Base-by-base conservation (phyloP, 345 rosid species). In the Hibiscus mutabilis region DNA sequence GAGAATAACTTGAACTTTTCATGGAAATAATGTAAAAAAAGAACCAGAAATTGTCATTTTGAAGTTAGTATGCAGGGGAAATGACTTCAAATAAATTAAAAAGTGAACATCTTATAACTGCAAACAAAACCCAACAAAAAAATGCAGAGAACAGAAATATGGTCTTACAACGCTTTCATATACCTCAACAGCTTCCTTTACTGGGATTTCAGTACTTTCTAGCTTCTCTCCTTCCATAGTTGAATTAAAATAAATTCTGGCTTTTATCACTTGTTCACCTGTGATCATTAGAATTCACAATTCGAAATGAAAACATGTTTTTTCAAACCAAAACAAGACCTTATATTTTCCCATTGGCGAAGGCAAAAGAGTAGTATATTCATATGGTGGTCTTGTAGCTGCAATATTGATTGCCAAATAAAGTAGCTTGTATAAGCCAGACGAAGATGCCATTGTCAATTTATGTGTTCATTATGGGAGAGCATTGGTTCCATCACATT, bases 211-310 rank as follows among this genome's bases (percentile, higher is more conserved):
- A 59, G 90, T 74, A 77, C 70, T 76, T 9, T 77, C 79, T 79
- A 53, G 81, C 9, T 80, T 83, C 73, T 75, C 84, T 66, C 78
- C 96, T 68, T 88, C 97, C 99, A 96, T 91, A 1, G 21, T 76
- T 19, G 63, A 58, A 72, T 21, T 13, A 66, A 47, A 33, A 24
- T 55, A 58, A 25, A n/a, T 66, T 12, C 58, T 47, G 40, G 16
- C 47, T 44, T 44, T 13, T 14, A 31, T 22, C 51, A 61, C 29
- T 21, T 58, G 16, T 57, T 49, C 42, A 25, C 53, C 75, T 62
- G 75, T 24, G 9, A 64, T 47, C 69, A 68, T 71, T 25, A 14
- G 78, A 52, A 70, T 73, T 53, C 71, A 61, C 15, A 11, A 3
- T 31, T 71, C 64, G 76, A 53, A 40, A 18, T 16, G 25, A 57